phyloP scores from a whole-genome alignment of 768 basidiomycete species.

The Podaxis rugospora region DNA sequence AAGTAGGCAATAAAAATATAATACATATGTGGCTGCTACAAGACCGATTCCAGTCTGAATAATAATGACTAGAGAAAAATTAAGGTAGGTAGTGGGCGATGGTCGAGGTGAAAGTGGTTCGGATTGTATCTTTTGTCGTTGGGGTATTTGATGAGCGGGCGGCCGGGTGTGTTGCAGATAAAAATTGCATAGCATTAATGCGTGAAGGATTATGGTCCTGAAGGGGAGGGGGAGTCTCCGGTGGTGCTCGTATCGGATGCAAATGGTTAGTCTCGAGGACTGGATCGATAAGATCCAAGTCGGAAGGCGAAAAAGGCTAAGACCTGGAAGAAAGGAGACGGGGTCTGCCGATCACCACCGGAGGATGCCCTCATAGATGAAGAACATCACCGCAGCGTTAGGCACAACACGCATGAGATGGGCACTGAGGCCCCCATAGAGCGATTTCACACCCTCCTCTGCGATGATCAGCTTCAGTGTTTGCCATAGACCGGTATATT shows the following conservation, averaged over 20 bases:
- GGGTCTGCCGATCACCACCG: slow-evolving; percentile 40
- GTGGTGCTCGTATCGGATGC: not conserved
- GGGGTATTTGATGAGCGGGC: slow-evolving; percentile 6
- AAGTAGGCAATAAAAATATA: not conserved
- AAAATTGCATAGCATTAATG: not conserved
- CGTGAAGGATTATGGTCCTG: not conserved
- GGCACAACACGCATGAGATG: slow-evolving; percentile 97
- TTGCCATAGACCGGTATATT: slow-evolving; percentile 84
- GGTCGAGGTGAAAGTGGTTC: not conserved
- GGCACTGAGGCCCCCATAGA: slow-evolving; percentile 92
- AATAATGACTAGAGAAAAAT: not conserved
- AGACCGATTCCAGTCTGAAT: not conserved
- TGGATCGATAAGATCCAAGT: not conserved
- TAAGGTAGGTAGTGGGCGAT: not conserved
- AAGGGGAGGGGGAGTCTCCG: not conserved
- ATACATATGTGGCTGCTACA: slow-evolving; percentile 2
- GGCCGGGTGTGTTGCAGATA: not conserved
- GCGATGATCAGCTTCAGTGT: slow-evolving; percentile 80
- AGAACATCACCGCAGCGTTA: slow-evolving; percentile 96
- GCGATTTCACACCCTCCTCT: slow-evolving; percentile 82
- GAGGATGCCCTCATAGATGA: slow-evolving; percentile 85
- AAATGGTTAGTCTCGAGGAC: not conserved
- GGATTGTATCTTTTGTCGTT: not conserved
- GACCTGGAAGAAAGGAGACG: not conserved
- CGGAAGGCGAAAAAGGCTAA: not conserved